These are phyloP conservation scores for Penicillium sp. DNA, from an alignment of 2,329 filamentous ascomycete species.

Conservation along the genomic window DNA sequence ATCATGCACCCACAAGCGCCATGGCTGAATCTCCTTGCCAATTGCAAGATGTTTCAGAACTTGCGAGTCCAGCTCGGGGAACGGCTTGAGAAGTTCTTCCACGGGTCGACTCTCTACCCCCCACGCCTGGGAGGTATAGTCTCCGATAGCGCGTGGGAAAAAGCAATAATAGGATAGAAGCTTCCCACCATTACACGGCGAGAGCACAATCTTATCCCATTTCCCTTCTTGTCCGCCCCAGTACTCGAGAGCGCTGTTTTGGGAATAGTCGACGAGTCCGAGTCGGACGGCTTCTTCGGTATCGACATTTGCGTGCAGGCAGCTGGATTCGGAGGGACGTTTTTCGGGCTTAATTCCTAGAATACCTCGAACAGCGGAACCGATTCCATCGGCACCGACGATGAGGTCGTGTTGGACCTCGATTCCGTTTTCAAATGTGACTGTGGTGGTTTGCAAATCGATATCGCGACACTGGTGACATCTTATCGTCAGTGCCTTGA, in stretches of 20 bases:
- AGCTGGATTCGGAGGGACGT: slow-evolving; percentile 55
- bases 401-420: slow-evolving; percentile 53
- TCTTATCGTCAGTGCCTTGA: too few species aligned
- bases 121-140: slow-evolving; percentile 59
- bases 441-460: slow-evolving; percentile 45
- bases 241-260: slow-evolving; percentile 59
- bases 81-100: slow-evolving; percentile 56
- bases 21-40: slow-evolving; percentile 58
- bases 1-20: slow-evolving; percentile 60
- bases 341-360: slow-evolving; percentile 59
- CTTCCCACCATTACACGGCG: slow-evolving; percentile 60
- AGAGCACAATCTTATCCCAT: slow-evolving; percentile 65
- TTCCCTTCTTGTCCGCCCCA: slow-evolving; percentile 59
- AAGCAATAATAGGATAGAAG: slow-evolving; percentile 66
- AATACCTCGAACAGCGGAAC: slow-evolving; percentile 56
- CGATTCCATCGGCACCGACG: slow-evolving; percentile 62
- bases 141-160: slow-evolving; percentile 55
- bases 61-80: slow-evolving; percentile 53
- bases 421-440: slow-evolving; percentile 51
- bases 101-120: slow-evolving; percentile 47
- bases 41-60: slow-evolving; percentile 55
- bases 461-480: slow-evolving; percentile 43
- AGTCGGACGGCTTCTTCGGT: slow-evolving; percentile 55
- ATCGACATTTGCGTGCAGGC: slow-evolving; percentile 59
- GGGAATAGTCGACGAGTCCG: slow-evolving; percentile 58